Base-by-base conservation (phyloP, 257 asterid genomes). In the Solanum ossicruentum region DNA sequence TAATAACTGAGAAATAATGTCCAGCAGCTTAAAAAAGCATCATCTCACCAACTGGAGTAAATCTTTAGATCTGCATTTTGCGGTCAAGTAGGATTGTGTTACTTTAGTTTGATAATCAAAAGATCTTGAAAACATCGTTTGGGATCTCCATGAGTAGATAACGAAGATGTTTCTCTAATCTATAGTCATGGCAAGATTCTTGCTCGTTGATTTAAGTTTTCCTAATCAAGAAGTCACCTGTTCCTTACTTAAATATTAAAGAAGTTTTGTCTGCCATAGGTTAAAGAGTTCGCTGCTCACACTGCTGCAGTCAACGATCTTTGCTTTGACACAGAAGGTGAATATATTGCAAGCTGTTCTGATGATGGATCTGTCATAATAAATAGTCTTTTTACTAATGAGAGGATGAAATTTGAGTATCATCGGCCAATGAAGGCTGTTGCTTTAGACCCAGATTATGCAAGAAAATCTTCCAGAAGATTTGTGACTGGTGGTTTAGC, bases 311-410 rank as follows among this genome's bases (percentile, higher is more conserved):
- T 97, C 87, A 95, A 97, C 87, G 98, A 97, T 90, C 95, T 97
- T 83, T 92, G 93, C 93, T 97, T 97, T 85, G 99, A 97, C 77
- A 66, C 89, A 77, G 99, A 97, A 88, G 99, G 99, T 72, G 99
- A 97, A 95, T 97, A 89, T 90, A 89, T 97, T 86, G 99, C 97
- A 88, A 97, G 99, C 94, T 97, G 99, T 95, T 95, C 99, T 63
- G 99, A 95, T 89, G 99, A 97, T 89, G 99, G 99, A 84, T 93
- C 98, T 90, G 97, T 97, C 86, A 91, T 93, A 85, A 95, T 97
- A 87, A 94, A 90, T 90, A 93, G 98, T 87, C 94, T 97, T 86
- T 97, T 97, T 85, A 90, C 95, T 13, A 98, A 95, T 67, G 98
- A 97, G 89, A 95, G 90, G 87, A 83, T 95, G 94, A 92, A 91